phyloP scores from a whole-genome alignment of 2,329 filamentous ascomycete species.

The Diaporthe helianthi region DNA sequence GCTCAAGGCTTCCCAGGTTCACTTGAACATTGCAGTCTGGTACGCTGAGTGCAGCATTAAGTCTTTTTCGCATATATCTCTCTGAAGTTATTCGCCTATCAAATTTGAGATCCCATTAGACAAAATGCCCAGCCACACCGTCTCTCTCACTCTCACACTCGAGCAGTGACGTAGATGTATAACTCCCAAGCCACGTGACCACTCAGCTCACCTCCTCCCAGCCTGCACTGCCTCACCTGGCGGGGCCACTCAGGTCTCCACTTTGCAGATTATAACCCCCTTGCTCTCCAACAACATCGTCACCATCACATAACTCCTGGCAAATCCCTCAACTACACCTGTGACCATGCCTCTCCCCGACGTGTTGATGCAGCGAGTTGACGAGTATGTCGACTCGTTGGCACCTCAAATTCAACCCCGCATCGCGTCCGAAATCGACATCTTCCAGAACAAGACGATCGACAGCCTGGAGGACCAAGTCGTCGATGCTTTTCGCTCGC shows the following conservation, averaged over 20 bases:
- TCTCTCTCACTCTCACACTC: not conserved
- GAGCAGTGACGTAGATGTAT: conserved; percentile 1
- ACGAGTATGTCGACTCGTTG: conserved; percentile 56
- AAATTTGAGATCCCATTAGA: not conserved
- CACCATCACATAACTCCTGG: not conserved
- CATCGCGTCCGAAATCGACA: conserved; percentile 52
- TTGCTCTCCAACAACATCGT: not conserved
- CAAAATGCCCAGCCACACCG: not conserved
- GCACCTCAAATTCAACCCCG: conserved; percentile 54
- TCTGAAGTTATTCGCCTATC: not conserved
- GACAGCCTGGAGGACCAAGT: conserved; percentile 54
- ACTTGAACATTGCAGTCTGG: not conserved
- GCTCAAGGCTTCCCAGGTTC: no score
- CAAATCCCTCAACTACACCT: not conserved
- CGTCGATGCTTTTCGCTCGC: conserved; percentile 52
- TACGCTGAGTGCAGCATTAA: no score
- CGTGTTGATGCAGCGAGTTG: conserved; percentile 38
- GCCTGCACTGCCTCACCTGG: conserved; percentile 19
- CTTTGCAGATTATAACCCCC: not conserved
- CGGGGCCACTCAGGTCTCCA: not conserved
- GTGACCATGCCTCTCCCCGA: conserved; percentile 1
- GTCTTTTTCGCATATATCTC: not conserved
- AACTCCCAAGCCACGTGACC: conserved; percentile 9
- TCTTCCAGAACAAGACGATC: conserved; percentile 53
- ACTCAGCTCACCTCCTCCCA: not conserved